phyloP scores from a whole-genome alignment of 2,329 filamentous ascomycete species.

The Calycina herbarum region DNA sequence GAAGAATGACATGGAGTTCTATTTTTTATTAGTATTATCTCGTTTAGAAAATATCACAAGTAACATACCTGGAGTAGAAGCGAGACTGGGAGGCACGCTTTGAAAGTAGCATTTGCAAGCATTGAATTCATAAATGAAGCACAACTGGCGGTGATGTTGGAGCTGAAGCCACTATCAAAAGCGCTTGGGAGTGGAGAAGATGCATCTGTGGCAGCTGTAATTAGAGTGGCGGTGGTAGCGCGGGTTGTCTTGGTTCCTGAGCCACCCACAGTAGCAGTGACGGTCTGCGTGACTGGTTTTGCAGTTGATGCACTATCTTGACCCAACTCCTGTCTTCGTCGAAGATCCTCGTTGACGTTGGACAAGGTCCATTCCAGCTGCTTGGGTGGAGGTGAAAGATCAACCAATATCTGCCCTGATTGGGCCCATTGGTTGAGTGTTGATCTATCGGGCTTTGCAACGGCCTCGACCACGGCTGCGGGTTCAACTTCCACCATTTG shows the following conservation, averaged over 20 bases:
- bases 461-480: slow-evolving; percentile 11
- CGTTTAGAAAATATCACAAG: neutral
- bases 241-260: slow-evolving; percentile 13
- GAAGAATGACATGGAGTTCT: slow-evolving; percentile 87
- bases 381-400: slow-evolving; percentile 30
- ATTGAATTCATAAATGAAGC: slow-evolving; percentile 34
- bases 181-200: slow-evolving; percentile 56
- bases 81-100: slow-evolving; percentile 76
- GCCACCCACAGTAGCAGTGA: slow-evolving; percentile 13
- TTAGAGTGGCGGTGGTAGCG: slow-evolving; percentile 7
- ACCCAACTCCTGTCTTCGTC: slow-evolving; percentile 18
- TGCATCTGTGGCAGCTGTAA: slow-evolving; percentile 25
- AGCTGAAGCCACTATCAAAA: slow-evolving; percentile 65
- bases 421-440: slow-evolving; percentile 31
- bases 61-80: slow-evolving; percentile 73
- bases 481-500: slow-evolving; percentile 29
- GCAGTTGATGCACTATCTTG: slow-evolving; percentile 15
- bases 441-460: slow-evolving; percentile 26
- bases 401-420: slow-evolving; percentile 36
- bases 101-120: slow-evolving; percentile 34
- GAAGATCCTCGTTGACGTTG: slow-evolving; percentile 22
- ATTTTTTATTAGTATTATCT: slow-evolving; percentile 10
- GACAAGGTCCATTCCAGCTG: slow-evolving; percentile 14
- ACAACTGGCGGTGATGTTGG: slow-evolving; percentile 55
- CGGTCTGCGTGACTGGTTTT: slow-evolving; percentile 19